Base-by-base conservation (phyloP, 805 yeast genomes). In the Maudiozyma serrabonitensis region DNA sequence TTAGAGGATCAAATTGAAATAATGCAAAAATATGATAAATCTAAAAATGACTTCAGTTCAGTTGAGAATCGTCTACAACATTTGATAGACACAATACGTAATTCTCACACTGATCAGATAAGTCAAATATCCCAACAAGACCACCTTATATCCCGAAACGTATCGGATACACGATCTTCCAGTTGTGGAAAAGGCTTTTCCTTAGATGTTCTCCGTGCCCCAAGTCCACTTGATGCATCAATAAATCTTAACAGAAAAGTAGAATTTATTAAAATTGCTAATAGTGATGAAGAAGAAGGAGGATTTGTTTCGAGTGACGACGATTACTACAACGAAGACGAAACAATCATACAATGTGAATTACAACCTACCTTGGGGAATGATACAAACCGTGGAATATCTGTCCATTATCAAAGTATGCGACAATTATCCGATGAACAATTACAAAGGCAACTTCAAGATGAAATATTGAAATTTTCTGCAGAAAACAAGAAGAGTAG, bases 401-500 rank as follows among this genome's bases (percentile, higher is more conserved):
- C 43, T 15, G 32, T 25, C 4, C 43, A 41, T 41, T 41, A 41
- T 41, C 43, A 41, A 42, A 45, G 45, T 16, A 26, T 43, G 21
- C 43, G 39, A 28, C 47, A 46, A 46, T 42, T 49, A 16, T 48
- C 48, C 34, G 69, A 66, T 50, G 62, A 59, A 26, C 67, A 65
- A 45, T 45, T 67, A 16, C 53, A 61, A 42, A 43, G 50, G 15
- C 58, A 57, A 46, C 47, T 67, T 26, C 56, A 64, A 43, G 60
- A 61, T 42, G 57, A 65, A 34, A 62, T 67, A 13, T 46, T 49
- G 18, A 52, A 52, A 39, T 50, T 67, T 39, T 66, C 68, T 11
- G 50, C 54, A 32, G 68, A 66, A 45, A 67, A 67, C 46, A 62
- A 55, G 44, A 54, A 52, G 34, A 61, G 63, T 13, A 62, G 59